phyloP scores from a whole-genome alignment of 225 moss, liverwort and hornwort genomes.

The Climacium dendroides region DNA sequence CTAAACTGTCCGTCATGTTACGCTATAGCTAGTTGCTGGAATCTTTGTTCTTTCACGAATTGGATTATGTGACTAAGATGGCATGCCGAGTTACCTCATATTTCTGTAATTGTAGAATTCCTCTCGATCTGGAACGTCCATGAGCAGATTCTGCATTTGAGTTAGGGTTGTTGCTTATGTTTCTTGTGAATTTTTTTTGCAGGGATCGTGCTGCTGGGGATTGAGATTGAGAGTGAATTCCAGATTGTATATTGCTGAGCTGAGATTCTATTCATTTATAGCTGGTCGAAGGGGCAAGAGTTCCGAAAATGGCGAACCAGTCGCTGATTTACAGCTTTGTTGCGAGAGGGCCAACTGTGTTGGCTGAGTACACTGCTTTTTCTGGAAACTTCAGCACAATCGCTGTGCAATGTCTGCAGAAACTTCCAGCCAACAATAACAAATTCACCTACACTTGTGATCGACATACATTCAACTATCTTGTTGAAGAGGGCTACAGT shows the following conservation, averaged over 20 bases:
- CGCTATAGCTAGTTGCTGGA: no score
- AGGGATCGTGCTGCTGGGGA: not conserved
- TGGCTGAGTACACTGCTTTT: constrained; percentile 52
- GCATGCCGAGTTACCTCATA: not conserved
- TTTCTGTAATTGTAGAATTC: no score
- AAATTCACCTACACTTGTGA: constrained; percentile 61
- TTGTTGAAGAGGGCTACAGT: constrained; percentile 63
- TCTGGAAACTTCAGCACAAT: constrained; percentile 61
- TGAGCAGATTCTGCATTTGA: not conserved
- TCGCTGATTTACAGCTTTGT: constrained; percentile 59
- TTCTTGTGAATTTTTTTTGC: not conserved
- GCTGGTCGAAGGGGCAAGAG: not conserved
- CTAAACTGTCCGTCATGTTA: not conserved
- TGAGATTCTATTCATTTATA: not conserved
- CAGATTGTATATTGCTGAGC: not conserved
- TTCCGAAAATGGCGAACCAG: constrained; percentile 28
- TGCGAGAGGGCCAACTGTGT: constrained; percentile 37
- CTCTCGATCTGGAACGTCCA: not conserved
- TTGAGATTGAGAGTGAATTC: not conserved
- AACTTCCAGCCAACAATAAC: constrained; percentile 54
- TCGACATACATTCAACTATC: constrained; percentile 58
- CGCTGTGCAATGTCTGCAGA: constrained; percentile 60
- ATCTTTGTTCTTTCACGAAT: not conserved
- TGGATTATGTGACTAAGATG: not conserved
- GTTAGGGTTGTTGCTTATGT: not conserved